phyloP scores from a whole-genome alignment of 805 yeast genomes.

The Saccharomycopsis lassenensis region DNA sequence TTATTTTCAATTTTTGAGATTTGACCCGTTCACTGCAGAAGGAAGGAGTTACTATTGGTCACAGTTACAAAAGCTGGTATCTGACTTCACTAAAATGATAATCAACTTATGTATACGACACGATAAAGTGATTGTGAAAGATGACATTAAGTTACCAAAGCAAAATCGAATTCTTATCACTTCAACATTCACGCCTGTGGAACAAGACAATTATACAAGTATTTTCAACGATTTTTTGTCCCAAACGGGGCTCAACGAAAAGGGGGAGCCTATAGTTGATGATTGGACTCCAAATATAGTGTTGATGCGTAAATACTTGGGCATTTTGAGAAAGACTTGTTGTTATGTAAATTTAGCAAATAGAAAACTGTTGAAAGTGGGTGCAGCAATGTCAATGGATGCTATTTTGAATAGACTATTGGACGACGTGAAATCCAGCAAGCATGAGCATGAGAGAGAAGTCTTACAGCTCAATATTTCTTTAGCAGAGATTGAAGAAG shows the following conservation, averaged over 20 bases:
- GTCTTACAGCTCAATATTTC: slow-evolving; percentile 38
- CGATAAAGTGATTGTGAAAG: slow-evolving; percentile 70
- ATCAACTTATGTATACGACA: slow-evolving; percentile 55
- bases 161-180: slow-evolving; percentile 63
- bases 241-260: slow-evolving; percentile 42
- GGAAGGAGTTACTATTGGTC: slow-evolving; percentile 15
- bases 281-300: slow-evolving; percentile 38
- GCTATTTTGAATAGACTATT: slow-evolving; percentile 61
- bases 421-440: slow-evolving; percentile 39
- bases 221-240: slow-evolving; percentile 47
- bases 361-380: slow-evolving; percentile 22
- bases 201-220: slow-evolving; percentile 71
- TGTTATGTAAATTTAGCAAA: slow-evolving; percentile 55
- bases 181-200: slow-evolving; percentile 71
- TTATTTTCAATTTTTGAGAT: slow-evolving; percentile 52
- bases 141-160: slow-evolving; percentile 67
- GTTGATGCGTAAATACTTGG: slow-evolving; percentile 58
- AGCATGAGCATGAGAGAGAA: slow-evolving; percentile 30
- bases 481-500: slow-evolving; percentile 59
- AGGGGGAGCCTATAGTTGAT: slow-evolving; percentile 37
- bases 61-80: slow-evolving; percentile 17
- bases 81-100: slow-evolving; percentile 45
- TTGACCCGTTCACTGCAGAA: slow-evolving; percentile 48
- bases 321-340: slow-evolving; percentile 63
- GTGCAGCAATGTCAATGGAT: slow-evolving; percentile 39